Evolutionary conservation across 2,329 filamentous ascomycete species (phyloP).

Genomic region (Tolypocladium album): DNA sequence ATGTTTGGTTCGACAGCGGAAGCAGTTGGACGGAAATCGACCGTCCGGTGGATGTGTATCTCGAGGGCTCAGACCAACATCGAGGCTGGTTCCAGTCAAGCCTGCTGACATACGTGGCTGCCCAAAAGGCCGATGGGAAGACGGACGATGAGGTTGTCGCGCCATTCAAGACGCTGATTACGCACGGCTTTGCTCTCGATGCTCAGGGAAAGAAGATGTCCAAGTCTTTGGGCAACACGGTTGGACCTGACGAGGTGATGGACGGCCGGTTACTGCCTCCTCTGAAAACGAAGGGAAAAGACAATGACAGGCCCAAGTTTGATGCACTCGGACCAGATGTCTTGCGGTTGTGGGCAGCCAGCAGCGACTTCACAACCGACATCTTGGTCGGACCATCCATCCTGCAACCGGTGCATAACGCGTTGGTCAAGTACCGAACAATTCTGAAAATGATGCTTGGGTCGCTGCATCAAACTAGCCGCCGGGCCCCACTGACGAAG

Average conservation of each 20-base stretch:
- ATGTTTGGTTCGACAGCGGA: constrained; percentile 98
- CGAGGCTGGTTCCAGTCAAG: constrained; percentile 98
- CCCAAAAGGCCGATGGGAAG: constrained; percentile 30
- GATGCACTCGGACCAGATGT: constrained; percentile 79
- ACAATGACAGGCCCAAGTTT: constrained; percentile 24
- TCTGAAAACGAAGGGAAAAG: constrained; percentile 49
- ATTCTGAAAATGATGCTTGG: constrained; percentile 88
- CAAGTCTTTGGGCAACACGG: constrained; percentile 86
- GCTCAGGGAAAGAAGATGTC: constrained; percentile 94
- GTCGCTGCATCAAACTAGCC: constrained; percentile 48
- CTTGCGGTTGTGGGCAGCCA: constrained; percentile 81
- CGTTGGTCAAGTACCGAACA: constrained; percentile 76
- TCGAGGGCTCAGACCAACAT: constrained; percentile 93
- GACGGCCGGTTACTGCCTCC: constrained; percentile 68
- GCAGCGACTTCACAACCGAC: constrained; percentile 84
- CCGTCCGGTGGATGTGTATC: constrained; percentile 67
- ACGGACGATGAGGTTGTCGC: constrained; percentile 24
- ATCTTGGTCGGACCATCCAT: constrained; percentile 71
- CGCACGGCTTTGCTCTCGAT: constrained; percentile 91
- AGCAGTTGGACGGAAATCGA: constrained; percentile 69
- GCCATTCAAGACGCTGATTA: constrained; percentile 84
- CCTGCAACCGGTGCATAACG: constrained; percentile 64
- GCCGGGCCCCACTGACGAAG: constrained; percentile 39
- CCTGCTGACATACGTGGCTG: constrained; percentile 73
- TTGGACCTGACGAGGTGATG: constrained; percentile 75